Evolutionary conservation across 768 basidiomycete genomes (phyloP).

Genomic region (Inosperma sp.): DNA sequence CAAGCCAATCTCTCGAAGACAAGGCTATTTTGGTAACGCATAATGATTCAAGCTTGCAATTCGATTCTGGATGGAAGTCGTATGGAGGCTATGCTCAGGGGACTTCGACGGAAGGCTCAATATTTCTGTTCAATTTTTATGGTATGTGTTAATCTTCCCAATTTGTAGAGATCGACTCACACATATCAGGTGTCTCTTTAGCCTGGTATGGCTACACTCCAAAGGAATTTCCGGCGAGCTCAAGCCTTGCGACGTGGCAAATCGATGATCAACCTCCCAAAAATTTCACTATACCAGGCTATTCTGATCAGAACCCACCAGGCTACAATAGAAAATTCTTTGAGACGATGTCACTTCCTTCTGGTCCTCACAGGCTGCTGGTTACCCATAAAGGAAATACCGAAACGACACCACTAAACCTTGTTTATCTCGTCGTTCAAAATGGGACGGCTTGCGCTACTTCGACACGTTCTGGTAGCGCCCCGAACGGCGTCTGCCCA

Average conservation of each 20-base stretch:
- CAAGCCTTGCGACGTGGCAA: slow-evolving; percentile 13
- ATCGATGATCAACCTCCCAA: slow-evolving; percentile 20
- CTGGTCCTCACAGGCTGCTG: slow-evolving; percentile 21
- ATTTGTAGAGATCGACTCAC: background rate
- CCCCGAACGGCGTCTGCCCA: too few relatives aligned
- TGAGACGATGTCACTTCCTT: slow-evolving; percentile 15
- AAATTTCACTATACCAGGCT: slow-evolving; percentile 21
- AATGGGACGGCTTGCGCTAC: slow-evolving; percentile 17
- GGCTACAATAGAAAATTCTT: slow-evolving; percentile 28
- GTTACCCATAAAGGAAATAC: slow-evolving; percentile 22
- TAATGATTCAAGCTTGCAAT: background rate
- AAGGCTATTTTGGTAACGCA: background rate
- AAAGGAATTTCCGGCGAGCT: background rate
- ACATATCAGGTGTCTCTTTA: too few relatives aligned
- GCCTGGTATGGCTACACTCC: too few relatives aligned
- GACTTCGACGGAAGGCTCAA: background rate
- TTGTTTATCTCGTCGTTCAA: slow-evolving; percentile 24
- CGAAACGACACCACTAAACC: slow-evolving; percentile 23
- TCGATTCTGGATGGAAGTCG: slow-evolving; percentile 8
- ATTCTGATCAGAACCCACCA: slow-evolving; percentile 9
- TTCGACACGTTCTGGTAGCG: too few relatives aligned
- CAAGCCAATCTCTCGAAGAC: background rate
- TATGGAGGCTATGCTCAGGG: background rate
- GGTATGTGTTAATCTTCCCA: slow-evolving; percentile 8
- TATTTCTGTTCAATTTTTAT: slow-evolving; percentile 13